Base-by-base conservation (phyloP, 768 basidiomycete species). In the Agaricus sinodeliciosus region DNA sequence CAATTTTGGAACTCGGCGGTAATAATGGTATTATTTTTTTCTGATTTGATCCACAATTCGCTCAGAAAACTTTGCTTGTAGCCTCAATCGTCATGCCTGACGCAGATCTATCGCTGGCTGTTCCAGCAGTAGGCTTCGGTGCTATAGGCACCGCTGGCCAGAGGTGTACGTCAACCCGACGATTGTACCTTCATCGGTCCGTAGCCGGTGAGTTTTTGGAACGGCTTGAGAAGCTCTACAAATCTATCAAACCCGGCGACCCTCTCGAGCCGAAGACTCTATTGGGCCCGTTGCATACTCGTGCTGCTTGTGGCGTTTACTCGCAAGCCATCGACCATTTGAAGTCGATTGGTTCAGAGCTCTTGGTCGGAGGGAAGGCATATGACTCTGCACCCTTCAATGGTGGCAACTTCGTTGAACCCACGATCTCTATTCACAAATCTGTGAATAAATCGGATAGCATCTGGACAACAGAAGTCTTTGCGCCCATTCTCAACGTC, bases 31-130 rank as follows among this genome's bases (percentile, higher is more conserved):
- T 49, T 74, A 54, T 60, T 40, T 51, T 58, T 56, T 43, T 22
- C 3, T 60, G 56, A 39, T 48, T 48, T 43, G 55, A 5, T 19
- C 43, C 3, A 22, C 9, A 22, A 16, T 45, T 40, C 31, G 47
- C 13, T 41, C 49, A 59, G 49, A 59, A 56, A 52, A 57, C 11
- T 51, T 57, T 42, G 59, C 42, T 50, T 7, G 56, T 66, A 94
- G 94, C 94, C 58, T 84, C 91, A 37, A 84, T 96, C 60, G 78
- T 98, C 58, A 88, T 96, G 81, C 81, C 90, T 46, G 95, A 96
- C 70, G 94, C 95, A 16, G 93, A 96, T 69, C 79, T 96, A 19
- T 77, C 79, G 28, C 82, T 96, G 59, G 94, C 95, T 35, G 81
- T 96, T 13, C 90, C 90, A 12, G 81, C 92, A 3, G 87, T 94